Evolutionary conservation across 306 rosid species (phyloP).

Genomic region (Cyclanthera cordifolia): DNA sequence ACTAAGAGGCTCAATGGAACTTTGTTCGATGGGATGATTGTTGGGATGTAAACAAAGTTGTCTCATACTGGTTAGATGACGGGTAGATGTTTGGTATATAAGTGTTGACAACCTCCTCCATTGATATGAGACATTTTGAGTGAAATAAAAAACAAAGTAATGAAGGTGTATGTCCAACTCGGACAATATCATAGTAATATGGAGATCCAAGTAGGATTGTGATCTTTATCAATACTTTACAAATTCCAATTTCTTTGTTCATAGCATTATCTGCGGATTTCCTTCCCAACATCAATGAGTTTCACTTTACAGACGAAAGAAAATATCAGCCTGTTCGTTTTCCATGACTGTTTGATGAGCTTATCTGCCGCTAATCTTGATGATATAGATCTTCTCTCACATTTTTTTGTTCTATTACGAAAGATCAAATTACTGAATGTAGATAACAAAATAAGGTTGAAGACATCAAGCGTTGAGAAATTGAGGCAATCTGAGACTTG

Average conservation of each 20-base stretch:
- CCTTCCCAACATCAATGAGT: not conserved
- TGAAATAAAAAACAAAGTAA: no score
- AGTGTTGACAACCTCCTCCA: no score
- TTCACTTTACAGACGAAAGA: slow-evolving; percentile 1
- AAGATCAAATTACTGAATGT: not conserved
- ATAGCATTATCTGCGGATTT: not conserved
- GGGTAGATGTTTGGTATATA: no score
- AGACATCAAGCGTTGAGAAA: not conserved
- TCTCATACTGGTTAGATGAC: no score
- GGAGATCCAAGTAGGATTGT: no score
- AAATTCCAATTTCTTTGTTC: not conserved
- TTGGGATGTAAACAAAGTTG: no score
- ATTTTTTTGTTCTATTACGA: not conserved
- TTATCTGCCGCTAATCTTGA: not conserved
- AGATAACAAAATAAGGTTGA: not conserved
- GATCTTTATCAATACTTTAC: not conserved
- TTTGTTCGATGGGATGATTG: no score
- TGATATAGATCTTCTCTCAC: not conserved
- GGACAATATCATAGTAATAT: no score
- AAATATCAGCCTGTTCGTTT: not conserved
- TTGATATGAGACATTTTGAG: no score
- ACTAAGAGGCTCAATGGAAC: no score
- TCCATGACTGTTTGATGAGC: not conserved
- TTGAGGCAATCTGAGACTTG: no score
- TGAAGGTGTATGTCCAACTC: no score